A percentile compares a stretch with the other conserved stretches of the same genome.
Conservation (phyloP, 352 stramenopile species). For the Halophytophthora polymorphica region DNA sequence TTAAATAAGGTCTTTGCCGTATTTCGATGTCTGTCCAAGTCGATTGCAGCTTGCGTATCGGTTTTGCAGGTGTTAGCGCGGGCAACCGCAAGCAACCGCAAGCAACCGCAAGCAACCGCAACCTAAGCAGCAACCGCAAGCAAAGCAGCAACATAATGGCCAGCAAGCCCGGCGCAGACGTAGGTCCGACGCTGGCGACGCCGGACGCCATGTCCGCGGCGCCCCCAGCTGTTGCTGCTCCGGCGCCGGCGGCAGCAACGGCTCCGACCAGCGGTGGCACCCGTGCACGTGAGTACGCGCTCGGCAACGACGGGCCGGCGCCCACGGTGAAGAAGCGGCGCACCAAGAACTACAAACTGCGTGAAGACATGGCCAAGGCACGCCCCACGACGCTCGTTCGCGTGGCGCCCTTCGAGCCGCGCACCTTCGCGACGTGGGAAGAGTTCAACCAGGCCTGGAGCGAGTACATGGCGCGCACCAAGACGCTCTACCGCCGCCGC, state of each 20-base stretch:
- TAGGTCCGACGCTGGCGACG: background rate
- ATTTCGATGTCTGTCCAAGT: too few relatives aligned
- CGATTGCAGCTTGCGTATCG: too few relatives aligned
- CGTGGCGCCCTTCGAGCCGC: conserved; percentile 47
- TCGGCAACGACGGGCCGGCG: conserved; percentile 3
- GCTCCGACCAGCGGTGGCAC: background rate
- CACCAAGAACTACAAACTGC: conserved; percentile 81
- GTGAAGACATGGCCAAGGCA: conserved; percentile 64
- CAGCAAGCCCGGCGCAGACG: background rate
- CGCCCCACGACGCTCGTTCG: conserved; percentile 38
- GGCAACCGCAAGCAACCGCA: too few relatives aligned
- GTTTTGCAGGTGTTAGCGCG: too few relatives aligned
- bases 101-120: background rate
- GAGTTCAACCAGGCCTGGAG: conserved; percentile 64
- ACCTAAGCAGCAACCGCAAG: background rate
- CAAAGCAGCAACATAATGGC: background rate
- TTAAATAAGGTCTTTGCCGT: too few relatives aligned
- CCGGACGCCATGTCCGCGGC: background rate
- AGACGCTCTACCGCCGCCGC: conserved; percentile 72
- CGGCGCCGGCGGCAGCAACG: background rate
- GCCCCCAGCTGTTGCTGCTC: background rate
- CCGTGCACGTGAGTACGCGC: background rate
- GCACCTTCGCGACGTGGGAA: conserved; percentile 63
- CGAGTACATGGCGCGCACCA: conserved; percentile 62
- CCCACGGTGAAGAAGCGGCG: conserved; percentile 71